phyloP scores from a whole-genome alignment of 495 filamentous ascomycete species.

The Xylaria intraflava region DNA sequence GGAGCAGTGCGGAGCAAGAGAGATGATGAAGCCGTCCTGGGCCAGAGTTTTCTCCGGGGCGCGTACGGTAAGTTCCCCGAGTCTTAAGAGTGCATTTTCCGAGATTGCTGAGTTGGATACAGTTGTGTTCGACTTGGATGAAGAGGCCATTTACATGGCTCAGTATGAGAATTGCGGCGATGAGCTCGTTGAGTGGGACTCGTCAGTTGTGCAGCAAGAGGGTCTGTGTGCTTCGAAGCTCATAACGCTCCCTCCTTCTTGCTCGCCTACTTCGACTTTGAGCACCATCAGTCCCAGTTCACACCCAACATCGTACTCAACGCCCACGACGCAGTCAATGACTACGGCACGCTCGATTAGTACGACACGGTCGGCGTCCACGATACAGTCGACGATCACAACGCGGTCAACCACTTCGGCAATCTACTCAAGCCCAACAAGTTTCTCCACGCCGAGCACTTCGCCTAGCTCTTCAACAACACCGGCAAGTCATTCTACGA shows the following conservation, averaged over 20 bases:
- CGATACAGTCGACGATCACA: background rate
- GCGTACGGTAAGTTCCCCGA: slow-evolving; percentile 4
- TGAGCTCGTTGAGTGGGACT: slow-evolving; percentile 2
- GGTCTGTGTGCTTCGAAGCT: slow-evolving; percentile 1
- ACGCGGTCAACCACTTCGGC: background rate
- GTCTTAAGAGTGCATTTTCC: background rate
- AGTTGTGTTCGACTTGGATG: slow-evolving; percentile 8
- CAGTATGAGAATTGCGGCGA: slow-evolving; percentile 14
- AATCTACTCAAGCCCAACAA: background rate
- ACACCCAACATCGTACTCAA: background rate
- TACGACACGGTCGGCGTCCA: background rate
- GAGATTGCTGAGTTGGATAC: background rate
- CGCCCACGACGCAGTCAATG: background rate
- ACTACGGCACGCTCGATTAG: background rate
- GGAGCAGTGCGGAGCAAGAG: background rate
- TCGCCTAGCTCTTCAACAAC: background rate
- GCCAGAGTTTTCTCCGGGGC: slow-evolving; percentile 9
- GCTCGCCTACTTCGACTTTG: background rate
- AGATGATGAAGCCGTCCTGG: slow-evolving; percentile 5
- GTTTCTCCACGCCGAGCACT: background rate
- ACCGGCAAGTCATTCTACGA: background rate
- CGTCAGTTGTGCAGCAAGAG: background rate
- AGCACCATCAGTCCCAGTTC: background rate
- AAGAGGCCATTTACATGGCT: slow-evolving; percentile 8
- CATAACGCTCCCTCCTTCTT: background rate